These are phyloP conservation scores for Phytophthora multivora DNA, from an alignment of 352 stramenopile species.

Conservation along the genomic window DNA sequence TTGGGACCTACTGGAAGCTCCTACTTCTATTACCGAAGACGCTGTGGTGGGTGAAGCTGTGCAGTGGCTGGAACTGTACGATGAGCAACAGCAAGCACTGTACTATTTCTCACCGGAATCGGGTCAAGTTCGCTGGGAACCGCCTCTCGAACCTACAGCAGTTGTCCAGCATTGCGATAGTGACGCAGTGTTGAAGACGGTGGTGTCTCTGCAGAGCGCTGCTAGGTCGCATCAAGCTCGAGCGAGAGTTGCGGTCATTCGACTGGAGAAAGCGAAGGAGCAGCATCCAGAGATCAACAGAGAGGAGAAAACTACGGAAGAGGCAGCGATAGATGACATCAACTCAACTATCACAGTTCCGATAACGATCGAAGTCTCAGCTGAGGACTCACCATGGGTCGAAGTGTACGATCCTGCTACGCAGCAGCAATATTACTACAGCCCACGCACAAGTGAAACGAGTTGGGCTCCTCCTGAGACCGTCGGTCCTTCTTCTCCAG, in stretches of 20 bases:
- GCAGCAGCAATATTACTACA: conserved; percentile 69
- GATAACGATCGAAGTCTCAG: not conserved
- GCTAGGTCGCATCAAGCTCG: conserved; percentile 55
- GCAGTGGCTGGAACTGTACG: conserved; percentile 63
- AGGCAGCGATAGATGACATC: not conserved
- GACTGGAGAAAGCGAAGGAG: conserved; percentile 19
- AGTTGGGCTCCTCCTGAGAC: conserved; percentile 48
- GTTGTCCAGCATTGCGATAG: conserved; percentile 40
- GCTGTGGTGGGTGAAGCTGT: not conserved
- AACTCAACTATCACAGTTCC: not conserved
- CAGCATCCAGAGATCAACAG: not conserved
- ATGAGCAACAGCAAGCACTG: conserved; percentile 42
- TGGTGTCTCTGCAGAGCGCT: conserved; percentile 56
- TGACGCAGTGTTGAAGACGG: conserved; percentile 45
- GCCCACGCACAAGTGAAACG: conserved; percentile 45
- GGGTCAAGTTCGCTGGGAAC: conserved; percentile 53
- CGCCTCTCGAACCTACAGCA: conserved; percentile 20
- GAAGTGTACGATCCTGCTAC: conserved; percentile 69
- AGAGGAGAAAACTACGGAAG: not conserved
- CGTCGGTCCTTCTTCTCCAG: conserved; percentile 38
- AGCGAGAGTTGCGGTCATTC: conserved; percentile 41
- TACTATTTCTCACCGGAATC: conserved; percentile 58
- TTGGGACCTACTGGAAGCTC: conserved; percentile 35
- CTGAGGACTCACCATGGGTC: conserved; percentile 39
- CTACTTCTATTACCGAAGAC: not conserved